Evolutionary conservation across 1,139 yeast genomes (phyloP), one percentile per base, ranked within the genome.

Genomic region (Williopsis jadinii): DNA sequence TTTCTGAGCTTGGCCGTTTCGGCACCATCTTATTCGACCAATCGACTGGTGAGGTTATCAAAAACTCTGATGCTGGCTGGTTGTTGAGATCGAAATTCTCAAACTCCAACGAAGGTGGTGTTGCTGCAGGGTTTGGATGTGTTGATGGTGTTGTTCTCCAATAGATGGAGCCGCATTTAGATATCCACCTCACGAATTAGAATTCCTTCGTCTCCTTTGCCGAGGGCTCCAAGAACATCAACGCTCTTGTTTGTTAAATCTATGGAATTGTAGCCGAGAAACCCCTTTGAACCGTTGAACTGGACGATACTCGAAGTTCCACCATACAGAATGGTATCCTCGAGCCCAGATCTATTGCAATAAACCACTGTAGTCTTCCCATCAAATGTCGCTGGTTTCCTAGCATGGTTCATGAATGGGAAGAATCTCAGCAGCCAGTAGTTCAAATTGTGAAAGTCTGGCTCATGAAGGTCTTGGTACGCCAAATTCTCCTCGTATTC

Each of bases 101-200:
- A 51, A 69, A 83, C 3, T 84, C 95, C 42, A 80, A 92, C 62
- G 98, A 92, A 67, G 98, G 98, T 38, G 98, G 98, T 32, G 97
- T 92, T 30, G 97, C 97, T 28, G 97, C 98, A 11, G 98, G 98
- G 0, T 92, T 85, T 64, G 98, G 97, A 10, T 88, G 97, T 62
- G 87, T 92, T 40, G 98, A 92, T 62, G 84, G 90, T 54, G 68
- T 77, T 30, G 15, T 36, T 30, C n/a, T 11, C 8, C n/a, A 15
- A 13, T 36, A 26, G 8, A 35, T 36, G 24, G 6, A 30, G 3
- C 12, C 6, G n/a, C 11, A 11, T 15, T 39, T 60, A 67, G 8
- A 75, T 39, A 3, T 75, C 75, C 11, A 82, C 68, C 35, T 80
- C 84, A 39, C 84, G 64, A 32, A 77, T 58, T 30, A 83, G 54